These are phyloP conservation scores for Botrytis paeoniae DNA, from an alignment of 2,329 filamentous ascomycete genomes.

Conservation along the genomic window DNA sequence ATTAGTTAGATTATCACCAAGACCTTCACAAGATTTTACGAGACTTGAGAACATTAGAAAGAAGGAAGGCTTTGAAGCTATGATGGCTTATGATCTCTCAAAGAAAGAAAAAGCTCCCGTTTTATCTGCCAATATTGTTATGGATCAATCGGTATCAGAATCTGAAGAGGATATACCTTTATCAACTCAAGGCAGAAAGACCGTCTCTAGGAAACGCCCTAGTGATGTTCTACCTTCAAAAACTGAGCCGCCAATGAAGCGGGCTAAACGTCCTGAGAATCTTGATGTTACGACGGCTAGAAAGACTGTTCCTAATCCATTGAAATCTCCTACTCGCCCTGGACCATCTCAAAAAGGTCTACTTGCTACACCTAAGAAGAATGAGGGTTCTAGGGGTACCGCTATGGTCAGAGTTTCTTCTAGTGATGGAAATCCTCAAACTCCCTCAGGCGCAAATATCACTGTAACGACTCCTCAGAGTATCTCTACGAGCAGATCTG, in stretches of 20 bases:
- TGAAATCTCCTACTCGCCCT: conserved; percentile 38
- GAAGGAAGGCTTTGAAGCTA: conserved; percentile 22
- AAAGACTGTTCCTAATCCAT: conserved; percentile 39
- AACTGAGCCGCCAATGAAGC: conserved; percentile 36
- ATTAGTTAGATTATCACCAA: conserved; percentile 30
- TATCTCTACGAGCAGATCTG: conserved; percentile 23
- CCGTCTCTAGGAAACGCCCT: conserved; percentile 30
- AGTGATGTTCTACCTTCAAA: conserved; percentile 30
- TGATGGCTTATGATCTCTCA: conserved; percentile 14
- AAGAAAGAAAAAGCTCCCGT: conserved; percentile 1
- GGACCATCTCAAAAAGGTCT: conserved; percentile 29
- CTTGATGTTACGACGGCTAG: conserved; percentile 37
- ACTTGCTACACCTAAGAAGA: conserved; percentile 45
- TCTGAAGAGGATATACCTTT: conserved; percentile 30
- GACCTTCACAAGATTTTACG: conserved; percentile 22
- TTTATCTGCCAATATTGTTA: background rate
- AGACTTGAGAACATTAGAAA: conserved; percentile 22
- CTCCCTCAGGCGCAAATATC: conserved; percentile 38
- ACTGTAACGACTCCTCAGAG: conserved; percentile 33
- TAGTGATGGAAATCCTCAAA: conserved; percentile 41
- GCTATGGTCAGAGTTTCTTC: conserved; percentile 43
- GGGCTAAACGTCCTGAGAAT: conserved; percentile 38
- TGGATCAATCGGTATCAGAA: conserved; percentile 13
- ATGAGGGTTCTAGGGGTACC: conserved; percentile 37
- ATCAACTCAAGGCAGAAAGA: conserved; percentile 14